A percentile compares a stretch with the other conserved stretches of the same genome.
These are phyloP conservation scores for Lotus japonicus DNA, from an alignment of 306 rosid genomes.

Conservation along the genomic window DNA sequence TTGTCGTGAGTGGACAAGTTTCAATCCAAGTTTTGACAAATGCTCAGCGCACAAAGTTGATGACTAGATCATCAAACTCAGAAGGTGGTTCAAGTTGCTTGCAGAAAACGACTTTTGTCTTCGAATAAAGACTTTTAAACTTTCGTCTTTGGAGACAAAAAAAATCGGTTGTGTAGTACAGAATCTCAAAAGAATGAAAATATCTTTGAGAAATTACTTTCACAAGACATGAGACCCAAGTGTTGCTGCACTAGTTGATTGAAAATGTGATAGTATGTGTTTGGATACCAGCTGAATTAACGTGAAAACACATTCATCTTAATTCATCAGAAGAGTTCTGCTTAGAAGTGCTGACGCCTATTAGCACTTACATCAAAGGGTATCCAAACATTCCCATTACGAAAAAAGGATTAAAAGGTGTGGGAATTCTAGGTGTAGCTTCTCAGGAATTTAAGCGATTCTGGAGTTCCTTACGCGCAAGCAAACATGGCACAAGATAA, in stretches of 20 bases:
- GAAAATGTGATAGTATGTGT: too few species aligned
- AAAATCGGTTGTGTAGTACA: not conserved
- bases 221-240: not conserved
- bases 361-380: too few species aligned
- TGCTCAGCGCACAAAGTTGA: constrained; percentile 8
- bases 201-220: not conserved
- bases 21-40: constrained; percentile 12
- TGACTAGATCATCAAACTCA: not conserved
- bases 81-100: not conserved
- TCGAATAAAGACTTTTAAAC: not conserved
- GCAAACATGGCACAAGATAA: not conserved
- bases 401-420: too few species aligned
- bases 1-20: constrained; percentile 10
- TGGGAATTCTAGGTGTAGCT: too few species aligned
- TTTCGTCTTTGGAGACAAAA: not conserved
- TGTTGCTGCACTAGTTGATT: too few species aligned
- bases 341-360: too few species aligned
- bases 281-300: too few species aligned
- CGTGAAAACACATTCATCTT: too few species aligned
- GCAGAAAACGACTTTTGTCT: constrained; percentile 3
- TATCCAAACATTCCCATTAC: too few species aligned
- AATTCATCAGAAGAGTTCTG: too few species aligned
- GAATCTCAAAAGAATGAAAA: not conserved
- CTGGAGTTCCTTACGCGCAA: too few species aligned
- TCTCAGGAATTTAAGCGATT: too few species aligned